A percentile compares a stretch with the other conserved stretches of the same genome.
These are phyloP conservation scores for Letharia lupina DNA, from an alignment of 495 filamentous ascomycete species.

Conservation along the genomic window DNA sequence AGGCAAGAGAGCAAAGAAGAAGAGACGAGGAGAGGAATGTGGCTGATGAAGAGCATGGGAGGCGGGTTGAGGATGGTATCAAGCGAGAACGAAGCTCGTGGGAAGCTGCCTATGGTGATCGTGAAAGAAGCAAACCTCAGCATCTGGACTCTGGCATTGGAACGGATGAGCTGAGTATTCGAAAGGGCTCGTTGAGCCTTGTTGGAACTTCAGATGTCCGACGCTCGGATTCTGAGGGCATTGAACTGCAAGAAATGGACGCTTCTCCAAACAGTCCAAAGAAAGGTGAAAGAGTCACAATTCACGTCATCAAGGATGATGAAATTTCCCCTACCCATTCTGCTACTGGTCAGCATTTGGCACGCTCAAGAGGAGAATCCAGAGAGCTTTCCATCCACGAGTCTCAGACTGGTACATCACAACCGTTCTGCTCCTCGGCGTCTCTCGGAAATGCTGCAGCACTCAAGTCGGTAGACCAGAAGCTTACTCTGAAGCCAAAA, in stretches of 20 bases:
- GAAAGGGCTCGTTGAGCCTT: conserved; percentile 36
- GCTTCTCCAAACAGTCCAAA: conserved; percentile 1
- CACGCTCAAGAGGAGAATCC: conserved; percentile 1
- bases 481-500: conserved; percentile 27
- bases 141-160: conserved; percentile 46
- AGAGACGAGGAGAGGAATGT: conserved; percentile 44
- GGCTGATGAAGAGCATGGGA: conserved; percentile 60
- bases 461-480: conserved; percentile 6
- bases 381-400: conserved; percentile 3
- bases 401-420: not conserved
- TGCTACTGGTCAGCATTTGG: not conserved
- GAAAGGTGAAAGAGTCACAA: conserved; percentile 3
- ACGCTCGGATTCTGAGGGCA: conserved; percentile 27
- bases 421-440: not conserved
- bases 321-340: not conserved
- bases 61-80: conserved; percentile 59
- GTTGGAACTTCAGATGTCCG: conserved; percentile 19
- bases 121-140: conserved; percentile 34
- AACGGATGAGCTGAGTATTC: conserved; percentile 40
- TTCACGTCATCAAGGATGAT: conserved; percentile 19
- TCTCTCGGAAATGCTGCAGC: conserved; percentile 7
- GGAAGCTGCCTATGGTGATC: conserved; percentile 64
- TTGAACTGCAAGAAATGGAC: conserved; percentile 35
- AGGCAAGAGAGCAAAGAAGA: conserved; percentile 45
- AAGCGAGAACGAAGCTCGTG: conserved; percentile 61